phyloP scores from a whole-genome alignment of 2,329 filamentous ascomycete genomes.

The Ophiostoma quercus region DNA sequence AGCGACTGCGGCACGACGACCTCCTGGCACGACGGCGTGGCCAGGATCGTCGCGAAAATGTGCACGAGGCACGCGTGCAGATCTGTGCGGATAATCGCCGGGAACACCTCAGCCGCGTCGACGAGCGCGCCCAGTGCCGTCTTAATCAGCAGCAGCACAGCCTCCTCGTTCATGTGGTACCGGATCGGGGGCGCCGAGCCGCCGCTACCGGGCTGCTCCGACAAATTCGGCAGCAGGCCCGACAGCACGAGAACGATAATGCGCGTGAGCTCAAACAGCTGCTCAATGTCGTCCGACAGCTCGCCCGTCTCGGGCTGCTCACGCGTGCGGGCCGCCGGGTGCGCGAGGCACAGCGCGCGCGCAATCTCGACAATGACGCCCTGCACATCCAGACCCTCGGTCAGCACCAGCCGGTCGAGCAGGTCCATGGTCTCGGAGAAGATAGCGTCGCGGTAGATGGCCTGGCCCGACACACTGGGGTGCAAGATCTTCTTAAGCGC shows the following conservation, averaged over 20 bases:
- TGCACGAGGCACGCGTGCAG: slow-evolving; percentile 94
- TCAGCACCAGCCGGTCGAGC: slow-evolving; percentile 85
- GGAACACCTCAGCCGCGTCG: slow-evolving; percentile 92
- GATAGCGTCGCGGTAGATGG: slow-evolving; percentile 91
- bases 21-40: slow-evolving; percentile 79
- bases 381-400: slow-evolving; percentile 83
- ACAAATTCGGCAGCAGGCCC: slow-evolving; percentile 77
- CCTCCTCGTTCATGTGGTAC: slow-evolving; percentile 72
- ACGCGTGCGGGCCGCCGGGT: slow-evolving; percentile 76
- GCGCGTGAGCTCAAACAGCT: slow-evolving; percentile 91
- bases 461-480: slow-evolving; percentile 89
- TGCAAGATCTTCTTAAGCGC: slow-evolving; percentile 93
- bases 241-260: slow-evolving; percentile 93
- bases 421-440: slow-evolving; percentile 97
- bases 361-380: slow-evolving; percentile 91
- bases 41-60: slow-evolving; percentile 89
- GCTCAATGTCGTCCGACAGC: slow-evolving; percentile 93
- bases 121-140: slow-evolving; percentile 82
- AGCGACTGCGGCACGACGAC: slow-evolving; percentile 84
- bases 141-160: slow-evolving; percentile 74
- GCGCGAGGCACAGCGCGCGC: slow-evolving; percentile 79
- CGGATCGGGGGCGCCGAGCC: slow-evolving; percentile 44
- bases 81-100: slow-evolving; percentile 91
- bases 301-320: slow-evolving; percentile 65
- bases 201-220: slow-evolving; percentile 29